Base-by-base conservation (phyloP, 2,329 filamentous ascomycete genomes). In the Colletotrichum orbiculare region DNA sequence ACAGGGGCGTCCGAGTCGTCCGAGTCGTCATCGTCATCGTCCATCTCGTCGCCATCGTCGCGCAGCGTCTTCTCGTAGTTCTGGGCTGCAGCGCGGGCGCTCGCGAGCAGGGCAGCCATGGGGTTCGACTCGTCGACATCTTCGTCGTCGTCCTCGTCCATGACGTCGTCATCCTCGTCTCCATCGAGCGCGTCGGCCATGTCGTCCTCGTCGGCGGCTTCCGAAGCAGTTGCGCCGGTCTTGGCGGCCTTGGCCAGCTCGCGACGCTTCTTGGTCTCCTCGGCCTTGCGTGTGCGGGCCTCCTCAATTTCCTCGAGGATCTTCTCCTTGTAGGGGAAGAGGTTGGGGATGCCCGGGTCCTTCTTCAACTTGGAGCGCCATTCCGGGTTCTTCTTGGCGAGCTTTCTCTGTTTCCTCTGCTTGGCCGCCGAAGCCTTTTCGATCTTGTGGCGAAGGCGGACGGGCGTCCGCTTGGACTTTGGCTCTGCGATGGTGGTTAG, bases 281-380 rank as follows among this genome's bases (percentile, higher is more conserved):
- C 94, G 69, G 89, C 88, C 82, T 95, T 97, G 77, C 87, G 83
- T 70, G 90, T 82, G 75, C 91, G 91, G 72, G 88, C 91, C 80
- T 97, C 93, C 81, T 99, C 96, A 72, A 99, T 96, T 79, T 99
- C 94, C 64, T 94, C 89, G 39, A 99, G 86, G 35, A 99, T 87
- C 83, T 91, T 94, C 78, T 97, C 94, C 83, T 99, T 99, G 85
- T 96, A 97, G 1, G 96, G 96, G 81, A 97, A 99, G 41, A 97
- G 82, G 75, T 98, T 99, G 45, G 96, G 96, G 68, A 99, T 97
- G 53, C 96, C 96, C 33, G 95, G 96, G 73, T 99, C 96, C 83
- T 98, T 99, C 87, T 97, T 98, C 71, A 97, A 77, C 78, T 94
- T 92, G 65, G 93, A 94, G 71, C 92, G 89, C 94, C 96, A 98